phyloP scores from a whole-genome alignment of 306 rosid species.

The Medicago arabica region DNA sequence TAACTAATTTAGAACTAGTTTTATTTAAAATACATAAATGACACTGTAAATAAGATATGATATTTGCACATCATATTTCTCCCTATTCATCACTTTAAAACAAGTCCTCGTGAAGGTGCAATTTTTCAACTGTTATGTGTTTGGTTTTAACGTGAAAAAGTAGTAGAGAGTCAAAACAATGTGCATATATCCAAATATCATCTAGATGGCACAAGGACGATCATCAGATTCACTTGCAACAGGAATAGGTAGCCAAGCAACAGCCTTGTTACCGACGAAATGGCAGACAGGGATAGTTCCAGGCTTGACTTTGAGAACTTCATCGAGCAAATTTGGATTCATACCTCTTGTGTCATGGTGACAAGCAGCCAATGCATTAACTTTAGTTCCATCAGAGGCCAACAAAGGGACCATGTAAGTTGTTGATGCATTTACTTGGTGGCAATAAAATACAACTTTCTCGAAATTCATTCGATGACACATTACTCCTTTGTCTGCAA shows the following conservation, averaged over 20 bases:
- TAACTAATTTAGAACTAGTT: not conserved
- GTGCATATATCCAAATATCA: not conserved
- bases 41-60: not conserved
- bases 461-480: slow-evolving; percentile 5
- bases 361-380: slow-evolving; percentile 2
- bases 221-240: not conserved
- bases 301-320: not conserved
- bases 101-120: no score
- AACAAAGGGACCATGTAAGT: not conserved
- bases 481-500: not conserved
- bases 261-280: slow-evolving; percentile 1
- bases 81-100: not conserved
- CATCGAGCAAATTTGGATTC: not conserved
- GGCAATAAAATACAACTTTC: not conserved
- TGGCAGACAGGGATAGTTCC: not conserved
- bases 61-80: not conserved
- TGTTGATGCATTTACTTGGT: not conserved
- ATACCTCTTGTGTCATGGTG: slow-evolving; percentile 5
- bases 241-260: slow-evolving; percentile 7
- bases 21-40: not conserved
- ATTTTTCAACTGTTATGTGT: no score
- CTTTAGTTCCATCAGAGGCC: not conserved
- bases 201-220: not conserved
- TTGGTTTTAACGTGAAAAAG: no score
- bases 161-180: no score